These are phyloP conservation scores for Tephrocybe sp. DNA, from an alignment of 768 basidiomycete genomes.

Conservation along the genomic window DNA sequence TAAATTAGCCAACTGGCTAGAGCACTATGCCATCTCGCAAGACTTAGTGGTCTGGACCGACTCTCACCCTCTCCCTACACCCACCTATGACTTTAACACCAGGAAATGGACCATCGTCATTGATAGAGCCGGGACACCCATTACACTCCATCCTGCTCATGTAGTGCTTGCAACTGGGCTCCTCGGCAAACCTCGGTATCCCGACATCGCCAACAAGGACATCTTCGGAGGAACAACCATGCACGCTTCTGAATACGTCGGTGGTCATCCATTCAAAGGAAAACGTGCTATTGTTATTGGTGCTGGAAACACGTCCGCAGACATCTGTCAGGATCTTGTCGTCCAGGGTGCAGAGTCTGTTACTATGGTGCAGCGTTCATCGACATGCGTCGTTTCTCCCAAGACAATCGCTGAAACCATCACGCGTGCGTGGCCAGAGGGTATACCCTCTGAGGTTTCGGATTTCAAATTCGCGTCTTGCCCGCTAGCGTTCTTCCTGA, in stretches of 20 bases:
- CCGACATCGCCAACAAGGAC: conserved; percentile 22
- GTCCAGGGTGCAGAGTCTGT: conserved; percentile 30
- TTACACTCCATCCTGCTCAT: conserved; percentile 35
- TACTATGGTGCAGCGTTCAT: conserved; percentile 44
- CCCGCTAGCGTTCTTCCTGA: conserved; percentile 25
- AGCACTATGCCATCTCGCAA: conserved; percentile 38
- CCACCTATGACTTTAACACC: conserved; percentile 30
- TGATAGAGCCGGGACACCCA: conserved; percentile 23
- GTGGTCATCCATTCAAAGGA: conserved; percentile 27
- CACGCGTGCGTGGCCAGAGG: conserved; percentile 19
- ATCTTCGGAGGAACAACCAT: conserved; percentile 30
- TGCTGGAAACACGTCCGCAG: conserved; percentile 38
- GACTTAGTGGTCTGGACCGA: conserved; percentile 46
- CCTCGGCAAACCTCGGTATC: conserved; percentile 33
- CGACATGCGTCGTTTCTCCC: conserved; percentile 31
- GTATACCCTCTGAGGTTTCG: conserved; percentile 18
- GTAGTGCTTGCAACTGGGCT: conserved; percentile 39
- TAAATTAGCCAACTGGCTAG: conserved; percentile 45
- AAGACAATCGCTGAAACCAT: conserved; percentile 2
- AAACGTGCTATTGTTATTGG: conserved; percentile 41
- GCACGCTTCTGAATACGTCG: conserved; percentile 32
- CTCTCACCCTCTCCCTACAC: conserved; percentile 28
- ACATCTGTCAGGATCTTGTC: conserved; percentile 37
- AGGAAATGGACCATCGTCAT: conserved; percentile 37
- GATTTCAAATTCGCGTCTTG: conserved; percentile 25